phyloP scores from a whole-genome alignment of 2,329 filamentous ascomycete genomes.

The Fusarium musae region DNA sequence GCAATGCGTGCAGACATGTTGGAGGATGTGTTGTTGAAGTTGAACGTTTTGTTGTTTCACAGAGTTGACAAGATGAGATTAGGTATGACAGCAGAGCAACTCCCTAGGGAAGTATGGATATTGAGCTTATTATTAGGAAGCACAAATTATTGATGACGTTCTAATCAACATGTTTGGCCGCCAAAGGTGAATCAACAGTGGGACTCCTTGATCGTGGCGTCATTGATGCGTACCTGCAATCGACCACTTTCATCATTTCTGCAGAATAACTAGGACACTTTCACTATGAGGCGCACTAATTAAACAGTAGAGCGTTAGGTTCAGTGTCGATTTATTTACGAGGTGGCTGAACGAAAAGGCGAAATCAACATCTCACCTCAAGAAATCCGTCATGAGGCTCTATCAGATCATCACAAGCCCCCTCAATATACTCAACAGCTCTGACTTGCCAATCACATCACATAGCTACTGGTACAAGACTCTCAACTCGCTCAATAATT shows the following conservation, averaged over 20 bases:
- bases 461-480: not conserved
- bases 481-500: constrained; percentile 14
- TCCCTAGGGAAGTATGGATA: not conserved
- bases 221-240: constrained; percentile 39
- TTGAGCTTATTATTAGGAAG: not conserved
- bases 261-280: not conserved
- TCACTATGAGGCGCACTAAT: not conserved
- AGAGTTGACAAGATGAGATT: not conserved
- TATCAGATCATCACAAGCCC: not conserved
- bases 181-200: constrained; percentile 16
- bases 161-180: not conserved
- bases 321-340: not conserved
- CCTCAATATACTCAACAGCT: not conserved
- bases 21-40: not conserved
- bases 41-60: not conserved
- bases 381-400: not conserved
- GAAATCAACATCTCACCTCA: not conserved
- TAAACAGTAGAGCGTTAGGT: fast-evolving
- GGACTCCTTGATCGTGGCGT: constrained; percentile 34
- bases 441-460: not conserved
- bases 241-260: constrained; percentile 26
- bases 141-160: constrained; percentile 9
- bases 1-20: constrained; percentile 31
- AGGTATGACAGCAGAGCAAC: not conserved
- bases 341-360: not conserved